Percentiles rank a stretch among this genome's conserved stretches.
These are phyloP conservation scores for Solanum aculeatissimum DNA, from an alignment of 305 asterid genomes.

Conservation along the genomic window DNA sequence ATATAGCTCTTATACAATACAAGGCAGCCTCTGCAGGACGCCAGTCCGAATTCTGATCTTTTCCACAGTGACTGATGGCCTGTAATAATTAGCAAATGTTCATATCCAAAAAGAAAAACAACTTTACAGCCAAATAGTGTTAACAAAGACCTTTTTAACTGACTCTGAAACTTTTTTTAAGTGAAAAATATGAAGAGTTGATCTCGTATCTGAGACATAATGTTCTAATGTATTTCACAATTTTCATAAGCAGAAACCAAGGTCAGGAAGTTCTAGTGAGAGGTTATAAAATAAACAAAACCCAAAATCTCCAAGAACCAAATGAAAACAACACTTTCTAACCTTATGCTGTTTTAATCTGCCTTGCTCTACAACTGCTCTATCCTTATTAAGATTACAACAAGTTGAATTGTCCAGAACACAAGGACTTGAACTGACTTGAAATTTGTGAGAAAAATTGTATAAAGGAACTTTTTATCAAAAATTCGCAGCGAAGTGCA, in stretches of 20 bases:
- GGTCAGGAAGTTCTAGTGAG: not conserved
- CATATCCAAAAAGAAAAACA: conserved; percentile 1
- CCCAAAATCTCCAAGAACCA: not conserved
- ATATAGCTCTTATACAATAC: conserved; percentile 86
- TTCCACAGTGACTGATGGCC: conserved; percentile 51
- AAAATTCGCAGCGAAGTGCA: not conserved
- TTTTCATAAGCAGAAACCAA: not conserved
- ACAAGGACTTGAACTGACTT: not conserved
- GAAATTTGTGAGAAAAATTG: not conserved
- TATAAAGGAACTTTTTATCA: not conserved
- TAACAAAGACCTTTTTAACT: not conserved
- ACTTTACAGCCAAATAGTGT: not conserved
- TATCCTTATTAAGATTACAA: not conserved
- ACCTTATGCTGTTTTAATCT: not conserved
- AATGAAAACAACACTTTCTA: not conserved
- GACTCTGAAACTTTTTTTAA: not conserved
- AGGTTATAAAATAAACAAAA: not conserved
- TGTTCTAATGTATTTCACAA: not conserved
- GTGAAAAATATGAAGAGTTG: not conserved
- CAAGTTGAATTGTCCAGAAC: not conserved
- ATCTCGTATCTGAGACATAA: not conserved
- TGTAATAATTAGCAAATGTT: conserved; percentile 16
- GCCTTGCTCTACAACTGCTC: not conserved
- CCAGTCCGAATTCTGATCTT: conserved; percentile 59
- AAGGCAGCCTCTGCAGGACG: conserved; percentile 94